Base-by-base conservation (phyloP, 1,139 yeast species). In the Scheffersomyces parashehatae region DNA sequence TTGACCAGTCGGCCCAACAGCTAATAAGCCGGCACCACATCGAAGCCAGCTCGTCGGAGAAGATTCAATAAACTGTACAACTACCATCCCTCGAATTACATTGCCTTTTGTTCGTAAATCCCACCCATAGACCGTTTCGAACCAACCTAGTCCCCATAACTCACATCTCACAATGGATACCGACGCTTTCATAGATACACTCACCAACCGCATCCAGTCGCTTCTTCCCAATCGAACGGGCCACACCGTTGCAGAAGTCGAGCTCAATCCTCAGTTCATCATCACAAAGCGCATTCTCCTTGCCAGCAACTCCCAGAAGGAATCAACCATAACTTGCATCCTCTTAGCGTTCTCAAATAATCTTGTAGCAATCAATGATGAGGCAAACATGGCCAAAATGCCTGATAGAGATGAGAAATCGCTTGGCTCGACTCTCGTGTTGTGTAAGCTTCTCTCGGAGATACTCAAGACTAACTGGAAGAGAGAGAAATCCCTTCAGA, bases 211-310 rank as follows among this genome's bases (percentile, higher is more conserved):
- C 42, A 53, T 71, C 29, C 68, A 64, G 36, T 60, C 69, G 24
- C 58, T 73, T 32, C 58, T 73, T 29, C 78, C 79, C 11, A 62
- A 59, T 48, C 54, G 70, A 31, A 70, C 77, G 1, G 77, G 77
- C 7, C 64, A 67, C 47, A 55, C 70, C 4, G 50, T 69, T n/a
- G 64, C 65, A n/a, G 78, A 73, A 47, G 73, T 73, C 7, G 78
- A 73, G 53, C 55, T 72, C 37, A 70, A 72, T 45, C 72, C 74
- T 6, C 78, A 72, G 50, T 73, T 63, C 47, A 46, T 64, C 12
- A 52, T 59, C 24, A 65, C 77, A 14, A 65, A 62, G 39, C 55
- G 60, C 28, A 55, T 73, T 29, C 55, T 73, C 35, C 46, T 67
- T 24, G 58, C 58, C 24, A 59, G 54, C 39, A 54, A 53, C 20